Percentiles rank a stretch among this genome's conserved stretches.
Conservation (phyloP, 2,329 filamentous ascomycete genomes). For the Penicillium paneum region DNA sequence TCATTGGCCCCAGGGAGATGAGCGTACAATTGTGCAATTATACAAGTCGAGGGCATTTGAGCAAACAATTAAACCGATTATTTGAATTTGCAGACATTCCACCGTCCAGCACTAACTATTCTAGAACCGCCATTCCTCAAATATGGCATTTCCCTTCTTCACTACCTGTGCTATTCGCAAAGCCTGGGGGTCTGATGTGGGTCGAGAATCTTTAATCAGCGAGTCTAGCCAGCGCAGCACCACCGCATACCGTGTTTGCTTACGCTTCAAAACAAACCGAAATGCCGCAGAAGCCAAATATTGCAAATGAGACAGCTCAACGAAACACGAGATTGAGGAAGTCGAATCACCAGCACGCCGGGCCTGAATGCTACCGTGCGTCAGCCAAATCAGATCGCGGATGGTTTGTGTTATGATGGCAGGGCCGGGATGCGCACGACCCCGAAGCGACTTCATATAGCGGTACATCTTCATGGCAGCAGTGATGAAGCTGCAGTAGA, state of each 20-base stretch:
- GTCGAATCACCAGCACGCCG: slow-evolving; percentile 14
- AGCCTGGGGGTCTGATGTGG: slow-evolving; percentile 34
- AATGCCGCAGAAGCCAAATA: slow-evolving; percentile 72
- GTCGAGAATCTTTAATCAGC: slow-evolving; percentile 44
- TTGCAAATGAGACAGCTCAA: slow-evolving; percentile 59
- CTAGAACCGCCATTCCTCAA: slow-evolving; percentile 37
- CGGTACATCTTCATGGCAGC: slow-evolving; percentile 70
- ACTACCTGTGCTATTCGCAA: slow-evolving; percentile 35
- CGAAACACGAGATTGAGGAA: slow-evolving; percentile 51
- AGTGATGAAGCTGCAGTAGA: slow-evolving; percentile 72
- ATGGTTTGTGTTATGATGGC: slow-evolving; percentile 65
- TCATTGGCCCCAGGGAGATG: background rate
- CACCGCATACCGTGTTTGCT: slow-evolving; percentile 65
- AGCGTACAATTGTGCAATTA: background rate
- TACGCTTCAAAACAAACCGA: slow-evolving; percentile 60
- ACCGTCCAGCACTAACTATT: background rate
- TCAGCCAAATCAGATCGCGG: slow-evolving; percentile 62
- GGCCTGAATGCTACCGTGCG: slow-evolving; percentile 62
- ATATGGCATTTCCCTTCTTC: slow-evolving; percentile 33
- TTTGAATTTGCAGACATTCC: background rate
- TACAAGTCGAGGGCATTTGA: background rate
- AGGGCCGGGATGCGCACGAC: slow-evolving; percentile 51
- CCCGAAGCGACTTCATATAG: slow-evolving; percentile 59
- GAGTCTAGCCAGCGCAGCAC: slow-evolving; percentile 67
- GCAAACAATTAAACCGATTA: background rate